Evolutionary conservation across 1,139 yeast species (phyloP).

Genomic region (Wickerhamomyces sp.): DNA sequence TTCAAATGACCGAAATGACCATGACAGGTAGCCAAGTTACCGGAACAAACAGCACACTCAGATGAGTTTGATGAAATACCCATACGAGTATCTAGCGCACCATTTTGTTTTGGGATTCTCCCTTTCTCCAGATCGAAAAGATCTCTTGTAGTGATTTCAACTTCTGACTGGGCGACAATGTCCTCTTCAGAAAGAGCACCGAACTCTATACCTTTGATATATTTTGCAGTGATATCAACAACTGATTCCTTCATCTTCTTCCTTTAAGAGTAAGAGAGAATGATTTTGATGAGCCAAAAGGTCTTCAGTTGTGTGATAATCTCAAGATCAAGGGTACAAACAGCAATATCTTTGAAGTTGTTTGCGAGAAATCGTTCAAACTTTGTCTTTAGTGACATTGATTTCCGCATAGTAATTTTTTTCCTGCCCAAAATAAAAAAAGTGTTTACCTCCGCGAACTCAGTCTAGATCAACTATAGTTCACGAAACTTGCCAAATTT

Average conservation of each 20-base stretch:
- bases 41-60: slow-evolving; percentile 90
- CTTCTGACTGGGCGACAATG: slow-evolving; percentile 90
- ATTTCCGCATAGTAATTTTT: background rate
- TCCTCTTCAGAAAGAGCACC: slow-evolving; percentile 90
- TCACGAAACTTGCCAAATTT: background rate
- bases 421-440: background rate
- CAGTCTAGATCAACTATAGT: background rate
- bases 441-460: background rate
- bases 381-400: background rate
- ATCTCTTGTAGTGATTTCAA: slow-evolving; percentile 88
- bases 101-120: slow-evolving; percentile 69
- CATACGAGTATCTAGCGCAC: slow-evolving; percentile 90
- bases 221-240: slow-evolving; percentile 78
- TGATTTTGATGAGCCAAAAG: slow-evolving; percentile 23
- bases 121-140: slow-evolving; percentile 87
- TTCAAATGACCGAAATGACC: slow-evolving; percentile 97
- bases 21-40: slow-evolving; percentile 89
- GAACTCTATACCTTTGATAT: slow-evolving; percentile 86
- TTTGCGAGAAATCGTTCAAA: background rate
- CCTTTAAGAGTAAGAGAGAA: background rate
- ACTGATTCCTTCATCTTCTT: slow-evolving; percentile 33
- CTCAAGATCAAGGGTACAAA: background rate
- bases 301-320: slow-evolving; percentile 4
- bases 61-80: slow-evolving; percentile 85
- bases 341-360: background rate